Conservation (phyloP, 768 basidiomycete species). For the Xerocomellus intermedius region DNA sequence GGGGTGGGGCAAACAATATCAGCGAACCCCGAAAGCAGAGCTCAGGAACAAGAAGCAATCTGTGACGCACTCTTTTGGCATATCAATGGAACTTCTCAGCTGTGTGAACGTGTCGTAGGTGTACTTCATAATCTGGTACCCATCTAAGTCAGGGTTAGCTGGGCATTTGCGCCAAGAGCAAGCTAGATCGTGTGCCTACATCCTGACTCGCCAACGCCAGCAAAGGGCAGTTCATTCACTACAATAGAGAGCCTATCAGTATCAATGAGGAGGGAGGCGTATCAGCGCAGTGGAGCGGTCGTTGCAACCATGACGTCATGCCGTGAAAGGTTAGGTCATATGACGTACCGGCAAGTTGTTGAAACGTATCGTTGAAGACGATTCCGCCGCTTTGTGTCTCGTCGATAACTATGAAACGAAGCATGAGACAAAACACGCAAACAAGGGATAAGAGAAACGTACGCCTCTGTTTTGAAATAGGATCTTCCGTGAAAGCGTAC, state of each 20-base stretch:
- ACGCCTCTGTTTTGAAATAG: slow-evolving; percentile 40
- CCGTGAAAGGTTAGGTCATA: background rate
- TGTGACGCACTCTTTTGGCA: slow-evolving; percentile 51
- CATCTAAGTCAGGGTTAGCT: slow-evolving; percentile 39
- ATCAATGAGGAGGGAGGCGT: background rate
- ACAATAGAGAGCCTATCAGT: background rate
- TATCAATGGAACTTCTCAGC: slow-evolving; percentile 47
- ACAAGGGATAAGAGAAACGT: slow-evolving; percentile 7
- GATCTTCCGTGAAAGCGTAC: slow-evolving; percentile 60
- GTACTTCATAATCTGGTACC: slow-evolving; percentile 49
- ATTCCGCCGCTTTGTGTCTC: slow-evolving; percentile 57
- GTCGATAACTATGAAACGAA: slow-evolving; percentile 42
- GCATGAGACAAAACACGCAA: background rate
- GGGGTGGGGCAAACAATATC: background rate
- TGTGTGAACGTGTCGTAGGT: slow-evolving; percentile 58
- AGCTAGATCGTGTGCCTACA: slow-evolving; percentile 39
- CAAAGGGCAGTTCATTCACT: slow-evolving; percentile 47
- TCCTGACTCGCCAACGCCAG: slow-evolving; percentile 62
- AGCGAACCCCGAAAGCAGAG: background rate
- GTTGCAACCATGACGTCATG: slow-evolving; percentile 13
- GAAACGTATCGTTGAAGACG: slow-evolving; percentile 59
- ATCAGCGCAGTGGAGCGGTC: slow-evolving; percentile 11
- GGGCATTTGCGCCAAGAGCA: background rate
- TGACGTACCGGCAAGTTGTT: slow-evolving; percentile 47
- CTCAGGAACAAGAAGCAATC: background rate